Conservation (phyloP, 495 filamentous ascomycete genomes). For the Neurospora tetraspora region DNA sequence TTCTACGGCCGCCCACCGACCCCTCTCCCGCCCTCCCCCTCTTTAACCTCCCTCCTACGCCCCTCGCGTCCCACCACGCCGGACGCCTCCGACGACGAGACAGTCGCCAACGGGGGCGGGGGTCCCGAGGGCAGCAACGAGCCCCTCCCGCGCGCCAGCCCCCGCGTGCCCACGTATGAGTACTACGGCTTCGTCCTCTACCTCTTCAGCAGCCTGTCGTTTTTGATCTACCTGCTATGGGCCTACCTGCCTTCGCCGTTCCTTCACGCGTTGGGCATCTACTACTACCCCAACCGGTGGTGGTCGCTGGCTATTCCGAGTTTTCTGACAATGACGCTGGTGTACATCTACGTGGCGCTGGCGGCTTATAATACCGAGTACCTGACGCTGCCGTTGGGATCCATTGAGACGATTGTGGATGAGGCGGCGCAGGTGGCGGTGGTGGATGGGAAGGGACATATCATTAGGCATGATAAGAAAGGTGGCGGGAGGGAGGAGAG, state of each 20-base stretch:
- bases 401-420: slow-evolving; percentile 86
- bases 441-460: slow-evolving; percentile 59
- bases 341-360: slow-evolving; percentile 91
- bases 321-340: slow-evolving; percentile 77
- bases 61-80: slow-evolving; percentile 87
- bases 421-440: slow-evolving; percentile 78
- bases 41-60: slow-evolving; percentile 87
- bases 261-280: slow-evolving; percentile 83
- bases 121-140: slow-evolving; percentile 28
- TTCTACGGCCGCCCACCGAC: slow-evolving; percentile 85
- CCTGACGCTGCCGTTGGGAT: slow-evolving; percentile 69
- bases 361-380: slow-evolving; percentile 85
- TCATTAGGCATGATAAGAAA: slow-evolving; percentile 33
- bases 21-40: slow-evolving; percentile 86
- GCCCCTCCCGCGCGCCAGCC: slow-evolving; percentile 76
- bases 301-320: slow-evolving; percentile 88
- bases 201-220: slow-evolving; percentile 67
- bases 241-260: slow-evolving; percentile 86
- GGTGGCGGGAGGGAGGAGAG: slow-evolving; percentile 25
- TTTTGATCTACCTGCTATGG: slow-evolving; percentile 89
- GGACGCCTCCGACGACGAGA: slow-evolving; percentile 79
- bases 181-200: slow-evolving; percentile 99
- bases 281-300: slow-evolving; percentile 96
- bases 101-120: slow-evolving; percentile 39
- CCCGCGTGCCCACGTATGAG: slow-evolving; percentile 94